Base-by-base conservation (phyloP, 1,284 basidiomycete genomes). In the Flammula alnicola region DNA sequence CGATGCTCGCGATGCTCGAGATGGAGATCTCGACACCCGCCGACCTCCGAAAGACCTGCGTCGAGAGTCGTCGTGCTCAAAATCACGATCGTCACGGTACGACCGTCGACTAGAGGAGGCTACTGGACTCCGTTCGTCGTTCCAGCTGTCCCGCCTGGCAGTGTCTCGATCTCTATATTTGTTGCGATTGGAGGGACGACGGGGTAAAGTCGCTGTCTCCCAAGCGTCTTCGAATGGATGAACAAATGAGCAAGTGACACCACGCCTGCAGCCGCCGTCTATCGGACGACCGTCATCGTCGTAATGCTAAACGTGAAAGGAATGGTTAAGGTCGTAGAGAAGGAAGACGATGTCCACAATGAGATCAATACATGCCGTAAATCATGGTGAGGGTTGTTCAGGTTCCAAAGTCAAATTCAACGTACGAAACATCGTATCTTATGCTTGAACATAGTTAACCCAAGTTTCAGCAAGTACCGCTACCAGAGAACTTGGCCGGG, bases 391-490 rank as follows among this genome's bases (percentile, higher is more conserved):
- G 44, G 23, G 19, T 45, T 26, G 8, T 19, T 11, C n/a, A 35
- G n/a, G n/a, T 45, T 11, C 19, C 19, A 11, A 12, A 37, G 26
- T 25, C 10, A 9, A 22, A 22, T 17, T 8, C 12, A 12, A 38
- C 44, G 17, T 29, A 45, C 44, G 26, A 30, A 38, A 25, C 44
- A 45, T 36, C 44, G 32, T 19, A 36, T 19, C n/a, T n/a, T n/a
- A n/a, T 20, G 7, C 4, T 11, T 19, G 30, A 11, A 30, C 14
- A 12, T 20, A 10, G n/a, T 17, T n/a, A 31, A 3, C n/a, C 10
- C 10, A 19, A 17, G 11, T 12, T 5, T 4, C 23, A 45, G 17
- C 22, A 11, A 45, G 1, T 16, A 14, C 2, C 25, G 32, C 1
- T 10, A 32, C 19, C n/a, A 8, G 22, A 26, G 10, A n/a, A 23